Conservation (phyloP, 768 basidiomycete species). For the Rhodotorula graminis region DNA sequence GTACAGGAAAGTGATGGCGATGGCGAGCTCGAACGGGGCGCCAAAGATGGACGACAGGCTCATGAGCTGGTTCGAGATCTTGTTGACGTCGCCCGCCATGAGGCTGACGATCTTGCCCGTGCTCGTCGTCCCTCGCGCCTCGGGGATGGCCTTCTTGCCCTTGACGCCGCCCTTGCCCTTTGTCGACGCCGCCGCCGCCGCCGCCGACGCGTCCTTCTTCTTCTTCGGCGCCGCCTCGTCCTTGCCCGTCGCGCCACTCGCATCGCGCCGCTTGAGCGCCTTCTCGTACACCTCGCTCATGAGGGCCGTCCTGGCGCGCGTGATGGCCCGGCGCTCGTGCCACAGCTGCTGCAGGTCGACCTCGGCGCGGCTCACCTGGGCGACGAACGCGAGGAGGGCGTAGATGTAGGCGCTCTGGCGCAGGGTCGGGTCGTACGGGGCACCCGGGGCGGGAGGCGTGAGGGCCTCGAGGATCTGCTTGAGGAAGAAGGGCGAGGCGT, state of each 20-base stretch:
- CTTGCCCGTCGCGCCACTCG: slow-evolving; percentile 11
- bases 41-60: slow-evolving; percentile 22
- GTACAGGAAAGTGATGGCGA: slow-evolving; percentile 35
- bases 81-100: slow-evolving; percentile 43
- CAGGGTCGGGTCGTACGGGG: background rate
- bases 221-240: background rate
- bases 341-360: slow-evolving; percentile 37
- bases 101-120: slow-evolving; percentile 30
- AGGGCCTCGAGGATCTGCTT: slow-evolving; percentile 35
- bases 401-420: slow-evolving; percentile 37
- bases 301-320: slow-evolving; percentile 6
- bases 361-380: slow-evolving; percentile 31
- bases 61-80: slow-evolving; percentile 31
- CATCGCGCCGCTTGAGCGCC: slow-evolving; percentile 32
- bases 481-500: slow-evolving; percentile 28
- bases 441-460: background rate
- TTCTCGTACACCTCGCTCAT: slow-evolving; percentile 39
- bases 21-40: slow-evolving; percentile 31
- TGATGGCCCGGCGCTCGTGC: slow-evolving; percentile 24
- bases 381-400: slow-evolving; percentile 32
- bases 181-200: slow-evolving; percentile 19
- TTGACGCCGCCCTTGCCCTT: background rate
- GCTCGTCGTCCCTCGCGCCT: slow-evolving; percentile 32
- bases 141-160: slow-evolving; percentile 18
- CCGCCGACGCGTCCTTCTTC: slow-evolving; percentile 17